phyloP scores from a whole-genome alignment of 495 filamentous ascomycete genomes.

The Margaritispora aquatica region DNA sequence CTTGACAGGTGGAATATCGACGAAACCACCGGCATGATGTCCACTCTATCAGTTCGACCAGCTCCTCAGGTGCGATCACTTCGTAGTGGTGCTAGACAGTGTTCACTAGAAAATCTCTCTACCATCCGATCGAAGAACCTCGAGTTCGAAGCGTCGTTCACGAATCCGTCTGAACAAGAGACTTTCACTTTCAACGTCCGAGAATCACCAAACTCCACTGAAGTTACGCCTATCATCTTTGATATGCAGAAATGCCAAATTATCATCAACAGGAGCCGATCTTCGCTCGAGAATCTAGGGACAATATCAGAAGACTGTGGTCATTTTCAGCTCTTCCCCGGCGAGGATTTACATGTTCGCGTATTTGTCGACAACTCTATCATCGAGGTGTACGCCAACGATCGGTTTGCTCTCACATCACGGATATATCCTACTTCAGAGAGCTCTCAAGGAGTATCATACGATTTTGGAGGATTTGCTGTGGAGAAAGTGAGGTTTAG shows the following conservation, averaged over 20 bases:
- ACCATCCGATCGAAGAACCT: slow-evolving; percentile 16
- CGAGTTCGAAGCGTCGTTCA: slow-evolving; percentile 25
- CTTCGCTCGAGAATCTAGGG: slow-evolving; percentile 24
- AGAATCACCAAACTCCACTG: slow-evolving; percentile 7
- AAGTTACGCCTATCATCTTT: slow-evolving; percentile 29
- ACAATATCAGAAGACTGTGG: slow-evolving; percentile 21
- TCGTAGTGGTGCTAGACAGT: slow-evolving; percentile 11
- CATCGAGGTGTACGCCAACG: slow-evolving; percentile 37
- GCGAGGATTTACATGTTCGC: slow-evolving; percentile 28
- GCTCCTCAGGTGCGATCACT: slow-evolving; percentile 18
- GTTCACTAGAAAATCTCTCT: slow-evolving; percentile 17
- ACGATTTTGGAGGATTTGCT: slow-evolving; percentile 15
- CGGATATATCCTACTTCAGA: slow-evolving; percentile 17
- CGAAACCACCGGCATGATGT: slow-evolving; percentile 8
- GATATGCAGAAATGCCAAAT: slow-evolving; percentile 23
- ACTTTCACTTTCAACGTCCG: slow-evolving; percentile 19
- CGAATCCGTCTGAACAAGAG: slow-evolving; percentile 20
- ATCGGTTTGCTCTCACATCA: slow-evolving; percentile 29
- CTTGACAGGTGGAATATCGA: slow-evolving; percentile 12
- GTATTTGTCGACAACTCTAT: slow-evolving; percentile 36
- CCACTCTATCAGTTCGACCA: slow-evolving; percentile 18
- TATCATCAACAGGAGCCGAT: slow-evolving; percentile 24
- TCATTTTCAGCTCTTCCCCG: slow-evolving; percentile 25
- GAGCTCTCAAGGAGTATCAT: slow-evolving; percentile 7
- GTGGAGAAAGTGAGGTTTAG: slow-evolving; percentile 8